Evolutionary conservation across 768 basidiomycete genomes (phyloP), one percentile per base, ranked within the genome.

Genomic region (Lactarius hengduanensis): DNA sequence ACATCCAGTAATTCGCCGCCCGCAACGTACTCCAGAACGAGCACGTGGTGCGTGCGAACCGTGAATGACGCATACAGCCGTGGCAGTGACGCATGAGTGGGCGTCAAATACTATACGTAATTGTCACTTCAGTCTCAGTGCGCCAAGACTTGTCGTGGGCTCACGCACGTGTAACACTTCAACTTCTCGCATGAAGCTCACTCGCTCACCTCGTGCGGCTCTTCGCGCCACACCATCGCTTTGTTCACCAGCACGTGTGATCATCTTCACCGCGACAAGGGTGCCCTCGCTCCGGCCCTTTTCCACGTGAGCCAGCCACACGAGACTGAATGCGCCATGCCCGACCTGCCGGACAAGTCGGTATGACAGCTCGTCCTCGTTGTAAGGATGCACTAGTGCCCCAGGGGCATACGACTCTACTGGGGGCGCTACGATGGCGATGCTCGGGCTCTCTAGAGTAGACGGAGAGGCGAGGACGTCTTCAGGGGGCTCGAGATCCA

Each of bases 1-100:
- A 92, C 79, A 9, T 88, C 85, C 67, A 95, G 86, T 16, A 95
- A 81, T 76, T 96, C 94, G 2, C 93, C 93, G 8, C 93, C 93
- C 0, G 81, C 78, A 3, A 92, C 76, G 71, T 86, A 86, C 30
- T 92, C 91, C 6, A 96, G 80, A 1, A 92, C 88, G 57, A 95
- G 83, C 65, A 90, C 85, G 74, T 94, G 90, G 73, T 91, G 86
- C 0, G 86, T 81, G 4, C 83, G 78, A 0, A 90, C 90, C 13
- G 89, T 85, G 74, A 94, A 86, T 62, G 87, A 85, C 7, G 68
- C 68, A 36, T 86, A 81, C 9, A 91, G 80, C 62, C 89, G 84
- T 0, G 86, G 82, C 0, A 92, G 87, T 70, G 95, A 90, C 53
- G 87, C 86, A 20, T 69, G 70, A 0, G 91, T 91, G 73, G 94